Base-by-base conservation (phyloP, 2,329 filamentous ascomycete genomes). In the Cercospora sp. region DNA sequence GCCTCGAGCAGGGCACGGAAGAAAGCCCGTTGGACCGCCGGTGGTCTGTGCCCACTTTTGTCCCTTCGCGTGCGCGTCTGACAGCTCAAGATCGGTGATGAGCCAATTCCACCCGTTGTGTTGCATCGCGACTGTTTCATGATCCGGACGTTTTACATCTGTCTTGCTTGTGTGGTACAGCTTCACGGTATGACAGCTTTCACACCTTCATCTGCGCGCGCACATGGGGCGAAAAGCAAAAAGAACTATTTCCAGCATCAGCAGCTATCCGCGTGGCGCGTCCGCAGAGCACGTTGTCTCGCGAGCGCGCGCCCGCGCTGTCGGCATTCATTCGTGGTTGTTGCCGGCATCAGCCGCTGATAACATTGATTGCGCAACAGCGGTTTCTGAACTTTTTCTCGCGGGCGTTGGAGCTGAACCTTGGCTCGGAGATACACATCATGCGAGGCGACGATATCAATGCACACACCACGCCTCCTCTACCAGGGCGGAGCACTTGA, bases 281-380 rank as follows among this genome's bases (percentile, higher is more conserved):
- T 30, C 24, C 26, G 51, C 51, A 55, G 1, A 28, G 13, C 51
- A 55, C 51, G 51, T 55, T 57, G 51, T 57, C 28, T 30, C 28
- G 21, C 51, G 51, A 26, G 51, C 24, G 12, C 51, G 28, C n/a
- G 53, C 53, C 53, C 53, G 53, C 53, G 13, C 53, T 26, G 45
- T 51, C 45, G 45, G 53, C 53, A 58, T 58, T 34, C 26, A 21
- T 51, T 58, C 53, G 53, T 58, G 53, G 53, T 58, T 32, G 53
- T 30, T 58, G 26, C 53, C 30, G 53, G 53, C 26, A 58, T 32
- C 53, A 30, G 26, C 53, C 55, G 55, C 55, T 34, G 55, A 58
- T 32, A 58, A 37, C 55, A 58, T 34, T 32, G 28, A 58, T 58
- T 58, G 53, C 53, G 53, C 53, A 32, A 58, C 53, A 30, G 13